phyloP scores from a whole-genome alignment of 495 filamentous ascomycete genomes.

The Hypomontagnella submonticulosa region DNA sequence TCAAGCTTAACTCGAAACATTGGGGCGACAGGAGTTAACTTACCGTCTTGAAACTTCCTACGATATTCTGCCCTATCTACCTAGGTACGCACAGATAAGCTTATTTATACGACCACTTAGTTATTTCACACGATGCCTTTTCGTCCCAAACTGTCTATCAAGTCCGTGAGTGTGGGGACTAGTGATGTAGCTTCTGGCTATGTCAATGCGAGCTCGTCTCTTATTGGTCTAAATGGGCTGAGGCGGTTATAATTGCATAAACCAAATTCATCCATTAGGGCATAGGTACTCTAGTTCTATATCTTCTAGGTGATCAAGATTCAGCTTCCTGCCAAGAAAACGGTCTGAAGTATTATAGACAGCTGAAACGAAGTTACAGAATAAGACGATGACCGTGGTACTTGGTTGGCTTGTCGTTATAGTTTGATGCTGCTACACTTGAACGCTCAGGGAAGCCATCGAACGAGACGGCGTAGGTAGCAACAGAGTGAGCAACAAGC shows the following conservation, averaged over 20 bases:
- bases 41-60: not conserved
- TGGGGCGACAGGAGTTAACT: not conserved
- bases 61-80: not conserved
- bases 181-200: not conserved
- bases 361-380: constrained; percentile 38
- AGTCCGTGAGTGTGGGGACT: not conserved
- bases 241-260: not conserved
- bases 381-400: constrained; percentile 55
- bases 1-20: too few species aligned
- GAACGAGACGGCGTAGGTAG: constrained; percentile 63
- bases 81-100: constrained; percentile 16
- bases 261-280: not conserved
- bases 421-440: constrained; percentile 18
- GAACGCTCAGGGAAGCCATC: constrained; percentile 63
- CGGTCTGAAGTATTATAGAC: not conserved
- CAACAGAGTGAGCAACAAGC: constrained; percentile 67
- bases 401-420: constrained; percentile 40
- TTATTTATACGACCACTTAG: constrained; percentile 3
- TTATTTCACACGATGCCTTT: not conserved
- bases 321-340: not conserved
- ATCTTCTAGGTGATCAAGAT: not conserved
- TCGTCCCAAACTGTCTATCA: not conserved
- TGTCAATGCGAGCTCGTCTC: not conserved
- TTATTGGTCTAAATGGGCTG: not conserved
- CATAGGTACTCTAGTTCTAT: not conserved